A percentile compares a stretch with the other conserved stretches of the same genome.
Conservation (phyloP, 75 land plant species). For the Picea sitchensis region DNA sequence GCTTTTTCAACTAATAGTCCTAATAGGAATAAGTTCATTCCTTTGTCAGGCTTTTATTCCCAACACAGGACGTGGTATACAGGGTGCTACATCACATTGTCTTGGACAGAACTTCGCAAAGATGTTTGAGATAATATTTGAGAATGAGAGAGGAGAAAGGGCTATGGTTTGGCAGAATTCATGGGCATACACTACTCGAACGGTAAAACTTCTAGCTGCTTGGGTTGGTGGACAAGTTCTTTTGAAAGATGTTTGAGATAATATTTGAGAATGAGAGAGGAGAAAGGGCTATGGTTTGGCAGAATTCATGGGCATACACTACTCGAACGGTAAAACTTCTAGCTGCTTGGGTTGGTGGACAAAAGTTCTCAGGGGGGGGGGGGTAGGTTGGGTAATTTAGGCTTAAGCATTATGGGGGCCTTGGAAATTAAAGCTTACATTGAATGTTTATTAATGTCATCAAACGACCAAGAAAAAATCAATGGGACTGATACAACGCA, state of each 20-base stretch:
- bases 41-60: slow-evolving; percentile 89
- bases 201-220: slow-evolving; percentile 40
- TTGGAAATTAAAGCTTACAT: too few relatives aligned
- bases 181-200: slow-evolving; percentile 96
- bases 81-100: slow-evolving; percentile 99
- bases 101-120: slow-evolving; percentile 99
- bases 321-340: slow-evolving; percentile 79
- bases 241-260: slow-evolving; percentile 86
- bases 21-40: background rate
- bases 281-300: slow-evolving; percentile 92
- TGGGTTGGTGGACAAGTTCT: background rate
- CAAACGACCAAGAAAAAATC: too few relatives aligned
- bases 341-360: background rate
- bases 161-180: slow-evolving; percentile 99
- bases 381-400: too few relatives aligned
- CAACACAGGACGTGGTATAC: slow-evolving; percentile 93
- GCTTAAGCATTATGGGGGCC: too few relatives aligned
- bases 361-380: too few relatives aligned
- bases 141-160: slow-evolving; percentile 92
- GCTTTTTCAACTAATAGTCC: background rate
- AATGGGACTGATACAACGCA: too few relatives aligned
- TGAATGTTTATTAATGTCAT: too few relatives aligned
- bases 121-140: slow-evolving; percentile 95
- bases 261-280: slow-evolving; percentile 92
- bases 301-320: slow-evolving; percentile 98